Base-by-base conservation (phyloP, 192 early-diverging fungal genomes). In the Mortierella alpina region DNA sequence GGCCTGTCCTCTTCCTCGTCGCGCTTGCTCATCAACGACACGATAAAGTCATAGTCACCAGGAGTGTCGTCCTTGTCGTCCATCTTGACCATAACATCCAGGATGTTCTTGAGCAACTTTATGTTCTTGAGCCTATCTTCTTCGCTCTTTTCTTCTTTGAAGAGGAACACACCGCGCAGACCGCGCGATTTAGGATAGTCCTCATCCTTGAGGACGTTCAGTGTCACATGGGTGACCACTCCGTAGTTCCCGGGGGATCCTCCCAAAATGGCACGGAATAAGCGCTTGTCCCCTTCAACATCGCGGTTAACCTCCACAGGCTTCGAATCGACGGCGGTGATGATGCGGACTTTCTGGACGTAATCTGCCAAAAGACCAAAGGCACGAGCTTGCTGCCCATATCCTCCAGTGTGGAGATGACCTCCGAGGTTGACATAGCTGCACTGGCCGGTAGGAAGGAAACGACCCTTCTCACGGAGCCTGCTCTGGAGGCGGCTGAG, bases 341-440 rank as follows among this genome's bases (percentile, higher is more conserved):
- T 31, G 41, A 63, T 52, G 40, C 7, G 59, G 41, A 72, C 61
- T 56, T 72, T 72, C 56, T 55, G 12, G 70, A 72, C 62, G 63
- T 72, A 7, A 63, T 72, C 70, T 7, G 70, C 40, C 40, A 72
- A 45, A 44, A 72, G 70, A 18, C 70, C 70, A 55, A 72, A 72
- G 63, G 61, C 63, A 52, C 70, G 61, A 40, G 8, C 54, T 22
- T 64, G 60, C 70, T 64, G 61, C 44, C 70, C 62, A 63, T 72
- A 72, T 63, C 70, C 70, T 45, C 70, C 70, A 52, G 70, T 63
- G 45, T 72, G 75, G 63, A 78, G 46, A 69, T 76, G 74, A 4
- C 74, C 66, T 23, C 74, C 74, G n/a, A 76, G 9, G 58, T 76
- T 18, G 10, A 76, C 74, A 31, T 76, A 46, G 18, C 52, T 44